Conservation (phyloP, 2,329 filamentous ascomycete species). For the Orbilia brochopaga region DNA sequence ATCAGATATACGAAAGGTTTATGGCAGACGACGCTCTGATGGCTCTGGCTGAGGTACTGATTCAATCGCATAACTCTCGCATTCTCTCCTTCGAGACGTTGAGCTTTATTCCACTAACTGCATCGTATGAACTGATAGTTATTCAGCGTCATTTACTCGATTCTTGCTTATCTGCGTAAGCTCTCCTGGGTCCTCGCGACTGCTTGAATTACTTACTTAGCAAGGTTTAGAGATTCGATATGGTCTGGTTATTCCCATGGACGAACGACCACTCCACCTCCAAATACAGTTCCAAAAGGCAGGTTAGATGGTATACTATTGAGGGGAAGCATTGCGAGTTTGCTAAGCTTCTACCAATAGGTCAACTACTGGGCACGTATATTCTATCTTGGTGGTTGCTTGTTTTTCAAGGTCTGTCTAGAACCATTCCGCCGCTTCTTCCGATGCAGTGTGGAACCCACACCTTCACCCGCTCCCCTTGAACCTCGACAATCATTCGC, state of each 20-base stretch:
- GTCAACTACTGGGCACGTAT: constrained; percentile 23
- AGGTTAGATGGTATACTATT: not conserved
- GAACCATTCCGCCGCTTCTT: not conserved
- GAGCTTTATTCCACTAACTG: too few relatives aligned
- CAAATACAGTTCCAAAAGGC: constrained; percentile 20
- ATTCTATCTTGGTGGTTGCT: constrained; percentile 27
- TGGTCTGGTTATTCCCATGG: constrained; percentile 30
- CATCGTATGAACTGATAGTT: not conserved
- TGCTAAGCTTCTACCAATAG: constrained; percentile 7
- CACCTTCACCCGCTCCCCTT: not conserved
- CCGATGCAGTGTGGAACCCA: not conserved
- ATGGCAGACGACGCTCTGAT: constrained; percentile 31
- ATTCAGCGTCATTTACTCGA: constrained; percentile 18
- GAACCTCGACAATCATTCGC: not conserved
- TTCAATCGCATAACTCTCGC: too few relatives aligned
- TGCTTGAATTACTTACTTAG: not conserved
- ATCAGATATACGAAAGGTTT: constrained; percentile 10
- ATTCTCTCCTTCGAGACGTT: too few relatives aligned
- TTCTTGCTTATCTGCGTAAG: constrained; percentile 22
- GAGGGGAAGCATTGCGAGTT: not conserved
- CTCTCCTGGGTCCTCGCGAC: not conserved
- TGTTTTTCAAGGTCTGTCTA: constrained; percentile 30
- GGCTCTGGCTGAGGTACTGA: constrained; percentile 27
- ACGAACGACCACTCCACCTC: constrained; percentile 18
- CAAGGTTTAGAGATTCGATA: constrained; percentile 25